A percentile compares a stretch with the other conserved stretches of the same genome.
Conservation (phyloP, 2,329 filamentous ascomycete species). For the Botrytis tulipae region DNA sequence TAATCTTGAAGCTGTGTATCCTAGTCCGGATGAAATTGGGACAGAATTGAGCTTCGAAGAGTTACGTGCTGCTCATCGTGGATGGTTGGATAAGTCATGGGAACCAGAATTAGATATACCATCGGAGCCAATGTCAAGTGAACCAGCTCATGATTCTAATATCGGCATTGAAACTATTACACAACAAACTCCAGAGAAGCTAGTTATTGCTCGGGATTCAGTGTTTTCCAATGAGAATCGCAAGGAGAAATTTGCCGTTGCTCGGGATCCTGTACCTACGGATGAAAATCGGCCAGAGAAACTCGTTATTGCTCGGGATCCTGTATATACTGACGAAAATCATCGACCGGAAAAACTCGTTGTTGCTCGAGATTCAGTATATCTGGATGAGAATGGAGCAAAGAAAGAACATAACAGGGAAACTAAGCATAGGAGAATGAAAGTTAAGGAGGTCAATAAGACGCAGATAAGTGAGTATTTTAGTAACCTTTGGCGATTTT, state of each 20-base stretch:
- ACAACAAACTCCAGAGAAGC: constrained; percentile 38
- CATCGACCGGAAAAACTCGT: constrained; percentile 42
- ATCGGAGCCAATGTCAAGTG: constrained; percentile 9
- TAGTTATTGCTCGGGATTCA: constrained; percentile 39
- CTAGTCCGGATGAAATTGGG: constrained; percentile 65
- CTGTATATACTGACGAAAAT: constrained; percentile 57
- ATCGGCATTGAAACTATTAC: constrained; percentile 28
- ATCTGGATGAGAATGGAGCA: constrained; percentile 57
- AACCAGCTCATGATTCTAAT: constrained; percentile 23
- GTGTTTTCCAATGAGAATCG: constrained; percentile 56
- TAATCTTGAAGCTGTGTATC: constrained; percentile 81
- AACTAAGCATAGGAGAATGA: constrained; percentile 65
- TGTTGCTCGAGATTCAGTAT: constrained; percentile 40
- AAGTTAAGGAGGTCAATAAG: constrained; percentile 81
- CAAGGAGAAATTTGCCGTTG: constrained; percentile 39
- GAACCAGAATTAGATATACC: constrained; percentile 36
- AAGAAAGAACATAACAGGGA: constrained; percentile 48
- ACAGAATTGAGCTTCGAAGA: constrained; percentile 91
- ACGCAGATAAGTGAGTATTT: constrained; percentile 79
- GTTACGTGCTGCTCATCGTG: constrained; percentile 73
- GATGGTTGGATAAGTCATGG: constrained; percentile 63
- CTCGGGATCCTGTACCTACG: constrained; percentile 43
- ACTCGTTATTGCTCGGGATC: constrained; percentile 38
- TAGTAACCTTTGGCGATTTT: background rate
- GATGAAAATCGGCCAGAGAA: constrained; percentile 54